Percentiles rank a stretch among this genome's conserved stretches.
Conservation (phyloP, 345 rosid genomes). For the Eucalyptus urophylla region DNA sequence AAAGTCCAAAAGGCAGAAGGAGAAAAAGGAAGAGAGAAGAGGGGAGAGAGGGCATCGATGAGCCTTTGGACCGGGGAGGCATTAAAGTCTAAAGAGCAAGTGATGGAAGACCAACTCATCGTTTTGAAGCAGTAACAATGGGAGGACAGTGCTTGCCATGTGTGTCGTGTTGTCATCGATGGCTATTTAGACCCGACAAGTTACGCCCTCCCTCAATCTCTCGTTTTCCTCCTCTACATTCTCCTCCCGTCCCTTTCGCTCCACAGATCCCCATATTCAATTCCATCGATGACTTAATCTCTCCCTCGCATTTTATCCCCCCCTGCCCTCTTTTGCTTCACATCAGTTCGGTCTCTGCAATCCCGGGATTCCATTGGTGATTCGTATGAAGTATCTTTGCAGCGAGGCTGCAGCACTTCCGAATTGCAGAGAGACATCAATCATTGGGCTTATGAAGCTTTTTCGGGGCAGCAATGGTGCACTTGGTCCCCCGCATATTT, state of each 20-base stretch:
- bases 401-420: neutral
- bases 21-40: neutral
- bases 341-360: neutral
- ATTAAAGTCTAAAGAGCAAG: neutral
- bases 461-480: neutral
- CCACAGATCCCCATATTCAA: neutral
- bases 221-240: neutral
- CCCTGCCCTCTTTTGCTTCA: neutral
- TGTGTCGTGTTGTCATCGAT: neutral
- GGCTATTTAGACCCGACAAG: neutral
- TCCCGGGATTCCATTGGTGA: neutral
- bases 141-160: neutral
- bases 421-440: neutral
- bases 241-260: neutral
- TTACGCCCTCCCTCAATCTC: neutral
- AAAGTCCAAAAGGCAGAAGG: neutral
- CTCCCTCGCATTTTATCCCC: neutral
- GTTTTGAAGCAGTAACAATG: neutral
- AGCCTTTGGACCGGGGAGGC: neutral
- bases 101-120: neutral
- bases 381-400: neutral
- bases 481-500: neutral
- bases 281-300: neutral
- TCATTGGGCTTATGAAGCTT: neutral
- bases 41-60: neutral